Evolutionary conservation across 2,329 filamentous ascomycete species (phyloP).

Genomic region (Diaporthe sp.): DNA sequence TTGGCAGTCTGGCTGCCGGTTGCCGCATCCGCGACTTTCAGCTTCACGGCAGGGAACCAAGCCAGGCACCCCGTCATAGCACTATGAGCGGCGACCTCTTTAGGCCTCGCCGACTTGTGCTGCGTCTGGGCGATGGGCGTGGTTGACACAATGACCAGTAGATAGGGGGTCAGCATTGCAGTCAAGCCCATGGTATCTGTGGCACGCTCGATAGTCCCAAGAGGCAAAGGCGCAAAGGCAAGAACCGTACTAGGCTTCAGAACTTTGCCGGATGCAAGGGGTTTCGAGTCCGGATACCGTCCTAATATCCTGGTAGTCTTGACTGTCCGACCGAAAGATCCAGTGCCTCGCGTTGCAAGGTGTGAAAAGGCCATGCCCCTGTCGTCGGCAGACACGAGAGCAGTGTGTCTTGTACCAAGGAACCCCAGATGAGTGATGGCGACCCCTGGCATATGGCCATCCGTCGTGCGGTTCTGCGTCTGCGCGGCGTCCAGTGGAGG

Average conservation of each 20-base stretch:
- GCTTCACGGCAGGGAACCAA: conserved; percentile 96
- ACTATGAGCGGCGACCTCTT: conserved; percentile 89
- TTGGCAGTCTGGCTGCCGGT: conserved; percentile 77
- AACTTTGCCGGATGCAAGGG: conserved; percentile 68
- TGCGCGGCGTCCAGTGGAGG: conserved; percentile 77
- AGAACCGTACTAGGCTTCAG: conserved; percentile 95
- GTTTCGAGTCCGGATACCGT: conserved; percentile 81
- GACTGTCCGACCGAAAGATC: conserved; percentile 84
- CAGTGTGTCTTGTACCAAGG: conserved; percentile 91
- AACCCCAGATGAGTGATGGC: conserved; percentile 94
- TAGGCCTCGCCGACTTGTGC: conserved; percentile 90
- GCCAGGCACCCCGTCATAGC: conserved; percentile 93
- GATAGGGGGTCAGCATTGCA: conserved; percentile 93
- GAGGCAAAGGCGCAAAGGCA: conserved; percentile 87
- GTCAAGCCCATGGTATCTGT: conserved; percentile 92
- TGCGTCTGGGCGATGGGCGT: conserved; percentile 97
- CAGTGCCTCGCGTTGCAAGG: conserved; percentile 89
- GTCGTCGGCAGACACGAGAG: conserved; percentile 93
- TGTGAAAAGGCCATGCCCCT: conserved; percentile 98
- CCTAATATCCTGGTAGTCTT: conserved; percentile 93
- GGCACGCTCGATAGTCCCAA: conserved; percentile 92
- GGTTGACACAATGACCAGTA: conserved; percentile 96
- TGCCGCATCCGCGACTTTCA: conserved; percentile 79
- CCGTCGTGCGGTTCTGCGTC: conserved; percentile 71
- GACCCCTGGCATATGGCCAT: conserved; percentile 84